Conservation (phyloP, 768 basidiomycete species). For the Solioccasus polychromus region DNA sequence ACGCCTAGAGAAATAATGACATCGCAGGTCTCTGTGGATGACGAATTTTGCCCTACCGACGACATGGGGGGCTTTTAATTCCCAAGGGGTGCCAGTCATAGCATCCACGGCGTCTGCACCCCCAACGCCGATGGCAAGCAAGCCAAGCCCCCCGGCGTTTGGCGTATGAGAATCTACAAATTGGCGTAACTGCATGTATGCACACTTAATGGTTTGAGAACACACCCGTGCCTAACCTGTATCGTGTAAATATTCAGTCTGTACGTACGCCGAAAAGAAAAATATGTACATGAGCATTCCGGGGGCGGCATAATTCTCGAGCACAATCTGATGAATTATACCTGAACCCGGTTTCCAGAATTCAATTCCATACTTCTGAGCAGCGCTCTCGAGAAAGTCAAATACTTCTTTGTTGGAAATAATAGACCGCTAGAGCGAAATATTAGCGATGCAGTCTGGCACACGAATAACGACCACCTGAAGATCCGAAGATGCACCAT, state of each 20-base stretch:
- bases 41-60: constrained; percentile 53
- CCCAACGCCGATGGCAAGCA: constrained; percentile 98
- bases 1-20: constrained; percentile 51
- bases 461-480: constrained; percentile 45
- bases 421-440: constrained; percentile 63
- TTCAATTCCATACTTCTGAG: constrained; percentile 90
- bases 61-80: constrained; percentile 86
- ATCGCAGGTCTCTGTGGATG: background rate
- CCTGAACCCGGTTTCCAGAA: constrained; percentile 94
- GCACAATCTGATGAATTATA: constrained; percentile 96
- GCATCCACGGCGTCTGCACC: constrained; percentile 98
- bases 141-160: constrained; percentile 94
- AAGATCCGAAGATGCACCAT: constrained; percentile 84
- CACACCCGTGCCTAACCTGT: constrained; percentile 79
- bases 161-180: constrained; percentile 92
- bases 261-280: background rate
- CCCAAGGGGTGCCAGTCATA: constrained; percentile 98
- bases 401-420: constrained; percentile 94
- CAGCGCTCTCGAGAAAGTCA: constrained; percentile 92
- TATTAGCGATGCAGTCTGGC: background rate
- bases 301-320: constrained; percentile 96
- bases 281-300: constrained; percentile 81
- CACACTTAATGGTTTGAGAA: background rate
- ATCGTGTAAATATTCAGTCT: constrained; percentile 4
- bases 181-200: constrained; percentile 1